A percentile compares a stretch with the other conserved stretches of the same genome.
Conservation (phyloP, 1,139 yeast genomes). For the Pneumocystis oryctolagi region DNA sequence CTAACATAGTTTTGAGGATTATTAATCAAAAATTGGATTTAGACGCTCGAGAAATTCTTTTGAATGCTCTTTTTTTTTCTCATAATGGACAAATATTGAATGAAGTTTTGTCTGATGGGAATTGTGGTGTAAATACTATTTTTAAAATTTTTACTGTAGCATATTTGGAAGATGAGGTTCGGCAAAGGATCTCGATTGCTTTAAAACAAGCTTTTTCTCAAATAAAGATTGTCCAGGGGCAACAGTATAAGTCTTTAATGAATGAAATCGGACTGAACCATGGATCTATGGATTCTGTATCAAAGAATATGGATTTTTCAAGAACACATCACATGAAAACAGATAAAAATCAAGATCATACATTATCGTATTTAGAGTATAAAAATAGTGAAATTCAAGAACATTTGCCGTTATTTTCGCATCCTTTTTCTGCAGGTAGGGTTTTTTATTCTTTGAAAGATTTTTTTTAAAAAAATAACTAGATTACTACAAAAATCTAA, state of each 20-base stretch:
- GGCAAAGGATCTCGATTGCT: slow-evolving; percentile 11
- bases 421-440: not conserved
- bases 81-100: slow-evolving; percentile 23
- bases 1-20: slow-evolving; percentile 66
- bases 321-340: not conserved
- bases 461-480: not conserved
- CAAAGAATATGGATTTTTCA: not conserved
- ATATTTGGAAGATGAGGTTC: slow-evolving; percentile 25
- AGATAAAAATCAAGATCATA: not conserved
- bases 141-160: slow-evolving; percentile 65
- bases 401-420: not conserved
- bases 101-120: slow-evolving; percentile 42
- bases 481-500: not conserved
- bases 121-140: slow-evolving; percentile 73
- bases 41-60: slow-evolving; percentile 44
- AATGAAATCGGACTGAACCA: slow-evolving; percentile 69
- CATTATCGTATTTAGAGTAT: not conserved
- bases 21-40: slow-evolving; percentile 51
- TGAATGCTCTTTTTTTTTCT: slow-evolving; percentile 42
- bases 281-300: not conserved
- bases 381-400: not conserved
- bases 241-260: slow-evolving; percentile 71
- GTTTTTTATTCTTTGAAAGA: not conserved
- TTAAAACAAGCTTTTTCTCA: slow-evolving; percentile 41
- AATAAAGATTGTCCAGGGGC: slow-evolving; percentile 41